A percentile compares a stretch with the other conserved stretches of the same genome.
phyloP scores from a whole-genome alignment of 2,329 filamentous ascomycete genomes.

The Epichloe glyceriae region DNA sequence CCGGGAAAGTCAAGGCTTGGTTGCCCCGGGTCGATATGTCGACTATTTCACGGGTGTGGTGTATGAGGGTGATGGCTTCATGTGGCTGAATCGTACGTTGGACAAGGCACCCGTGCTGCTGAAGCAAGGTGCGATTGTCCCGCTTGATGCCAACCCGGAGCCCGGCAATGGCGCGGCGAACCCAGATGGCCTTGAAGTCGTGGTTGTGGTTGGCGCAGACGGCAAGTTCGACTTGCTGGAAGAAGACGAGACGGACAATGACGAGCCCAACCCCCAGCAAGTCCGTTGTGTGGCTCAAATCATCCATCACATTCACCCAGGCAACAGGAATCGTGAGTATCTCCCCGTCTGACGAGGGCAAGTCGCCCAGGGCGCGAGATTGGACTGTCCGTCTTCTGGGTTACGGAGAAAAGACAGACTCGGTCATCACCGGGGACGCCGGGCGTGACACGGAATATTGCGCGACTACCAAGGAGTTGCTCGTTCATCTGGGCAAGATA shows the following conservation, averaged over 20 bases:
- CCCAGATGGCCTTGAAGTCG: conserved; percentile 33
- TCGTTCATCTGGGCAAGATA: conserved; percentile 7
- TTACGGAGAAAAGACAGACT: background rate
- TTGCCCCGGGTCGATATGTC: conserved; percentile 40
- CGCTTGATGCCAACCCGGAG: conserved; percentile 32
- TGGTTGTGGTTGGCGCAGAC: conserved; percentile 34
- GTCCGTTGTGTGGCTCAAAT: conserved; percentile 4
- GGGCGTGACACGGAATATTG: background rate
- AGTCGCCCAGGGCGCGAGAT: background rate
- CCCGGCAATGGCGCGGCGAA: conserved; percentile 35
- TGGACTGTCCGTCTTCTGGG: conserved; percentile 8
- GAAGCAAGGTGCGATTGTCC: conserved; percentile 43
- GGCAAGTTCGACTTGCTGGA: conserved; percentile 24
- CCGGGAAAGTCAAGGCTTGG: conserved; percentile 40
- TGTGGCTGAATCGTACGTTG: conserved; percentile 38
- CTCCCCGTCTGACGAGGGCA: background rate
- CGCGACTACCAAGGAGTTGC: background rate
- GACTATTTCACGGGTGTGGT: conserved; percentile 45
- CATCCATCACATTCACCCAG: conserved; percentile 6
- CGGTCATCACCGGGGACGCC: background rate
- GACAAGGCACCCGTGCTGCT: conserved; percentile 39
- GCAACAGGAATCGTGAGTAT: conserved; percentile 5
- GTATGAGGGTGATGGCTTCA: conserved; percentile 42
- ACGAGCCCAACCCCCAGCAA: background rate
- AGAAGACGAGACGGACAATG: conserved; percentile 6